Evolutionary conservation across 352 stramenopile genomes (phyloP).

Genomic region (Paralagenidium karlingii): DNA sequence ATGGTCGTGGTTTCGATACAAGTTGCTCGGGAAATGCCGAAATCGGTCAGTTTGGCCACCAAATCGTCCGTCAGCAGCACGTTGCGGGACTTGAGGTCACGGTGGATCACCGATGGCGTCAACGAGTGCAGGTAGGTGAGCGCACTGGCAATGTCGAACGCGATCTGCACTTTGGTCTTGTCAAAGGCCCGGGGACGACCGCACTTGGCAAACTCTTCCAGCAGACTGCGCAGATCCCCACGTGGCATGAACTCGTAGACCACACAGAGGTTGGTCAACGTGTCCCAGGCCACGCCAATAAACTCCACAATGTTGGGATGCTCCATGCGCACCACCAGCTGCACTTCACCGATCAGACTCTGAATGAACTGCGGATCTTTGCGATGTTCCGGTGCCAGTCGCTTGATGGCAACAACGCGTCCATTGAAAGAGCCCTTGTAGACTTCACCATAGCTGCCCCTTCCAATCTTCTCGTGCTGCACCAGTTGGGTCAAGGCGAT

Average conservation of each 20-base stretch:
- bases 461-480: too few species aligned
- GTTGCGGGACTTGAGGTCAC: constrained; percentile 88
- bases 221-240: constrained; percentile 14
- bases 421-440: too few species aligned
- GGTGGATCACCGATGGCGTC: constrained; percentile 79
- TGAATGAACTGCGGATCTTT: constrained; percentile 20
- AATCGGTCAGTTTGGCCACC: constrained; percentile 32
- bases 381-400: too few species aligned
- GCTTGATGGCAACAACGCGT: too few species aligned
- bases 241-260: constrained; percentile 14
- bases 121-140: constrained; percentile 83
- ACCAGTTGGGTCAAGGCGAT: too few species aligned
- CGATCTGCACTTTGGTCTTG: constrained; percentile 5
- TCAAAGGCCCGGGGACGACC: too few species aligned
- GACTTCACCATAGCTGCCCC: too few species aligned
- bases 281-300: constrained; percentile 22
- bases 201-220: too few species aligned
- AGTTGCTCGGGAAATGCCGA: constrained; percentile 25
- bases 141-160: constrained; percentile 18
- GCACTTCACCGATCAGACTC: constrained; percentile 40
- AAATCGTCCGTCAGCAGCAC: constrained; percentile 47
- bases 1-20: constrained; percentile 1
- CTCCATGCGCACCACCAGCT: constrained; percentile 20
- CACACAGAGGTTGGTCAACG: constrained; percentile 8
- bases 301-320: constrained; percentile 27